Base-by-base conservation (phyloP, 352 stramenopile species). In the Pythium insidiosum region DNA sequence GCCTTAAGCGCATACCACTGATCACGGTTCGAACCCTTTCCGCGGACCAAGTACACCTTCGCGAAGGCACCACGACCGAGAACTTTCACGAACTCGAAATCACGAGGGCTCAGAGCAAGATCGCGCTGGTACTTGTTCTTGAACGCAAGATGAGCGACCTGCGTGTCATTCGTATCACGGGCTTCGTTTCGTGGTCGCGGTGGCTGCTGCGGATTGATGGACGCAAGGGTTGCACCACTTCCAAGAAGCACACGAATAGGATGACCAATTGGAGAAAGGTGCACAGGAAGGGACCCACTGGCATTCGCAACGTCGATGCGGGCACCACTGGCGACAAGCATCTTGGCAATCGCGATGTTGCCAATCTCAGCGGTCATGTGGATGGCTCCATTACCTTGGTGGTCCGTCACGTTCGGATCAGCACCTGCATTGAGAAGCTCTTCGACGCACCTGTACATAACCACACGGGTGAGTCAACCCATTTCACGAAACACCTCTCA, bases 71-170 rank as follows among this genome's bases (percentile, higher is more conserved):
- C 80, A 33, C 77, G 77, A 18, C 80, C 80, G 19, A 93, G 47
- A 10, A 93, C 80, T 51, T 90, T 90, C 42, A 93, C 73, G 30
- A 93, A 89, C 41, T 93, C 80, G 30, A 93, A 93, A 56, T 93
- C 80, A 25, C 80, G 77, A 21, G 80, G 80, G 11, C 80, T 77
- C 6, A 93, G 57, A 23, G 80, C 80, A 23, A 93, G 42, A 40
- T 88, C 78, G 53, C 88, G 65, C 56, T 93, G 77, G 62, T 93
- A 93, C 57, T 90, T 93, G 73, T 93, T 93, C 62, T 92, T 92
- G 60, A 92, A 92, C 16, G 79, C 78, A 35, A 92, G 58, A 58
- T 92, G 79, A n/a, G 66, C 74, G 5, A 84, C 79, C 41, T 91
- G 68, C 18, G 70, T 88, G 16, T 75, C 68, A 23, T 87, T 85